Percentiles rank a stretch among this genome's conserved stretches.
phyloP scores from a whole-genome alignment of 768 basidiomycete species.

The Leccinellum luteum region DNA sequence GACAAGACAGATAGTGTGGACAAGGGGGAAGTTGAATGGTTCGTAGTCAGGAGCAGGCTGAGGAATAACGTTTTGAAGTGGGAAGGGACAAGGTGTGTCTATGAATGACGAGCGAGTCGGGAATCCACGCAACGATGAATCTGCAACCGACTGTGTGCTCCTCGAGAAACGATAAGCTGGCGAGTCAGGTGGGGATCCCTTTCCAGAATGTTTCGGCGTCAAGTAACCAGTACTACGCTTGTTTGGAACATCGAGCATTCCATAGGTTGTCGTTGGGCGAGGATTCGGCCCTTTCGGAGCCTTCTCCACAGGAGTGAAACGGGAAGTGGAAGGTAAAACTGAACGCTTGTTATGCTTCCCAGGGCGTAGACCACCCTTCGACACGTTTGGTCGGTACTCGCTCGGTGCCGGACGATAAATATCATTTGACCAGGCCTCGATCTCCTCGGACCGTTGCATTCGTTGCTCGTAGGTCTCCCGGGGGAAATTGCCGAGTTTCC shows the following conservation, averaged over 20 bases:
- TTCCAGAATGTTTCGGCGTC: constrained; percentile 35
- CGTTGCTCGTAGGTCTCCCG: constrained; percentile 90
- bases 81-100: constrained; percentile 88
- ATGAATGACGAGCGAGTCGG: constrained; percentile 49
- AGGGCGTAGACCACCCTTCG: constrained; percentile 59
- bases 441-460: constrained; percentile 84
- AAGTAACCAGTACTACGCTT: constrained; percentile 60
- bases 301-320: constrained; percentile 74
- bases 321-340: constrained; percentile 65
- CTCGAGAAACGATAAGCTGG: constrained; percentile 71
- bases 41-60: constrained; percentile 91
- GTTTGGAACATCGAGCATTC: constrained; percentile 61
- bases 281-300: constrained; percentile 49
- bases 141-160: constrained; percentile 75
- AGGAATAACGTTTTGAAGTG: constrained; percentile 83
- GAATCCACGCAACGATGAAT: constrained; percentile 30
- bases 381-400: constrained; percentile 85
- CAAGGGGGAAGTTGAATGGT: constrained; percentile 94
- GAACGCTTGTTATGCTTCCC: constrained; percentile 52
- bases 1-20: constrained; percentile 92
- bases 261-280: constrained; percentile 63
- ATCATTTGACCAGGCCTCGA: constrained; percentile 95
- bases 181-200: constrained; percentile 71
- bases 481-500: constrained; percentile 90
- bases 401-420: constrained; percentile 94